Evolutionary conservation across 768 basidiomycete genomes (phyloP).

Genomic region (Mycena filopes): DNA sequence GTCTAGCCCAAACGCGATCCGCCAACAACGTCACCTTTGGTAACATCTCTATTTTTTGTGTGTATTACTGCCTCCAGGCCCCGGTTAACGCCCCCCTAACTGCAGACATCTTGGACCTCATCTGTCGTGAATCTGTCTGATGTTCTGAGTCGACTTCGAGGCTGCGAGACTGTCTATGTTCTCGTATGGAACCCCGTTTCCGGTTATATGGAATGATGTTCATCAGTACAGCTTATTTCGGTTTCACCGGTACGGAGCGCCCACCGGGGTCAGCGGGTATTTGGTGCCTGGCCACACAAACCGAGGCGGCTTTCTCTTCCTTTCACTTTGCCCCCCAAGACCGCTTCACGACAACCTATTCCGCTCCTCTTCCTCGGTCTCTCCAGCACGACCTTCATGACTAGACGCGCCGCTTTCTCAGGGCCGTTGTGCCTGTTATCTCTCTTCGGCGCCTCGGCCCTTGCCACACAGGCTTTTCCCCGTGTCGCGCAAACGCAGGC

Average conservation of each 20-base stretch:
- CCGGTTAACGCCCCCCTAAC: slow-evolving; percentile 1
- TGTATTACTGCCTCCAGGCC: neutral
- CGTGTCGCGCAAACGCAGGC: slow-evolving; percentile 34
- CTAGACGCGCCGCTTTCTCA: neutral
- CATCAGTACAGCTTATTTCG: slow-evolving; percentile 9
- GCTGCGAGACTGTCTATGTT: neutral
- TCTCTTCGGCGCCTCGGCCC: slow-evolving; percentile 5
- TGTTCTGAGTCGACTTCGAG: neutral
- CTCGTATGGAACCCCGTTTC: slow-evolving; percentile 2
- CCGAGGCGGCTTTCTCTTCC: slow-evolving; percentile 7
- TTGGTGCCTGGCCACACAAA: slow-evolving; percentile 1
- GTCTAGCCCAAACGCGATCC: too few relatives aligned
- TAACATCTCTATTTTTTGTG: slow-evolving; percentile 1
- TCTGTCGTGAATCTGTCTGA: neutral
- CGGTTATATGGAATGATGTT: slow-evolving; percentile 15
- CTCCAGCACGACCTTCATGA: slow-evolving; percentile 20
- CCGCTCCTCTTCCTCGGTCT: neutral
- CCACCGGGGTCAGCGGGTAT: slow-evolving; percentile 17
- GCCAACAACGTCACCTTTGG: neutral
- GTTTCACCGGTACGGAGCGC: slow-evolving; percentile 23
- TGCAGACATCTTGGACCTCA: neutral
- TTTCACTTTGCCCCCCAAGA: neutral
- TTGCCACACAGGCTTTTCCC: neutral
- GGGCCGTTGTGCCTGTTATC: slow-evolving; percentile 17
- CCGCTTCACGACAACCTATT: slow-evolving; percentile 22